Base-by-base conservation (phyloP, 257 asterid species). In the Parsonsia alboflavescens region DNA sequence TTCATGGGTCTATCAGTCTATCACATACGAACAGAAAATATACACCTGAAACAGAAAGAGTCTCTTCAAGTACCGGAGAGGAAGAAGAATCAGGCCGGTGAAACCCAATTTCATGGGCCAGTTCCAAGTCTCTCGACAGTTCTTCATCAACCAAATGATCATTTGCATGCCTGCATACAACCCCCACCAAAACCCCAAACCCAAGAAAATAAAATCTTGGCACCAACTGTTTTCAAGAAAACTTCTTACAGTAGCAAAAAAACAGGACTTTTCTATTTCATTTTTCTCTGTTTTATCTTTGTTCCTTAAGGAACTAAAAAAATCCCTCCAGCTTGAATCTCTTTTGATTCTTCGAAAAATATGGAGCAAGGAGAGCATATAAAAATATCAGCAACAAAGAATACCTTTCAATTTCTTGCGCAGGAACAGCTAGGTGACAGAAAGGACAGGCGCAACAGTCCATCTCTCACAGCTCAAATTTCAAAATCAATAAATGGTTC, bases 71-170 rank as follows among this genome's bases (percentile, higher is more conserved):
- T 68, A 79, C 77, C 67, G 30, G 64, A 13, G 54, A 8, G 50
- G 62, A 54, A 62, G 81, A 77, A 52, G 83, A 73, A 63, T 42
- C 62, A 19, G 83, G 56, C 54, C 75, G 65, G 28, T 80, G 71
- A 73, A 75, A 61, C 4, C 72, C 70, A 66, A 84, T 73, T 45
- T 71, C 45, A 61, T 57, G 82, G 22, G 85, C 88, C 77, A 84
- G 77, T 68, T 64, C 62, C 28, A 79, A 70, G 72, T 81, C 88
- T 19, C 74, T 71, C 5, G 78, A 52, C 26, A 68, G 44, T 36
- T 82, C 86, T 28, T 84, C 86, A 54, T 84, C 86, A 12, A 73
- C 81, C 52, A 84, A 82, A 42, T 84, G 88, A 77, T 76, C 73
- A 44, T 79, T 75, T 22, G 78, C 88, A 74, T 84, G 88, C 69